phyloP scores from a whole-genome alignment of 139 green algal species.

The Diplosphaera chodatii region DNA sequence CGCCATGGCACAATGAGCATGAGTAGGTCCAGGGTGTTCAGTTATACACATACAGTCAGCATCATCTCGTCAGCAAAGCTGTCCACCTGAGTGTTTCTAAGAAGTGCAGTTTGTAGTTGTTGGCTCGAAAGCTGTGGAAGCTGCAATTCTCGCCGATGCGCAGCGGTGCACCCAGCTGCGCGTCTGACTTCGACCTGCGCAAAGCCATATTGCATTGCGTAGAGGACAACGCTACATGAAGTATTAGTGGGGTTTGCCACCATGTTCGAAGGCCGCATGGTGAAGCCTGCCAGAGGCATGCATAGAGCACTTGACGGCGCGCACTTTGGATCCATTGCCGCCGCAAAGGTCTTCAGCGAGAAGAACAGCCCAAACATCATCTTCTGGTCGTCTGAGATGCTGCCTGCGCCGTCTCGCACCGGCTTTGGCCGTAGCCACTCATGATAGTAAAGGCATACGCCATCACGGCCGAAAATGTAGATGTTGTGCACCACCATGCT shows the following conservation, averaged over 20 bases:
- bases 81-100: constrained; percentile 77
- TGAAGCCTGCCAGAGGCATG: no score
- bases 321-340: constrained; percentile 78
- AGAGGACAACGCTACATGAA: no score
- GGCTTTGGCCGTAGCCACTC: constrained; percentile 81
- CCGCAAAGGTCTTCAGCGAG: constrained; percentile 77
- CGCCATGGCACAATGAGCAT: no score
- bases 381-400: constrained; percentile 79
- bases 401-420: constrained; percentile 62
- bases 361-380: constrained; percentile 95
- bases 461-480: constrained; percentile 79
- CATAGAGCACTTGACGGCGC: not conserved
- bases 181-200: constrained; percentile 49
- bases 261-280: no score
- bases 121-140: constrained; percentile 77
- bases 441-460: constrained; percentile 82
- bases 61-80: not conserved
- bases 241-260: no score
- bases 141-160: constrained; percentile 68
- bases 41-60: not conserved
- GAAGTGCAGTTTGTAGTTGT: constrained; percentile 91
- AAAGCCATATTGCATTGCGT: no score
- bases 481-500: constrained; percentile 60
- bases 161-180: constrained; percentile 61
- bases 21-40: no score